A percentile compares a stretch with the other conserved stretches of the same genome.
Conservation (phyloP, 345 rosid genomes). For the Nasturtium officinale region DNA sequence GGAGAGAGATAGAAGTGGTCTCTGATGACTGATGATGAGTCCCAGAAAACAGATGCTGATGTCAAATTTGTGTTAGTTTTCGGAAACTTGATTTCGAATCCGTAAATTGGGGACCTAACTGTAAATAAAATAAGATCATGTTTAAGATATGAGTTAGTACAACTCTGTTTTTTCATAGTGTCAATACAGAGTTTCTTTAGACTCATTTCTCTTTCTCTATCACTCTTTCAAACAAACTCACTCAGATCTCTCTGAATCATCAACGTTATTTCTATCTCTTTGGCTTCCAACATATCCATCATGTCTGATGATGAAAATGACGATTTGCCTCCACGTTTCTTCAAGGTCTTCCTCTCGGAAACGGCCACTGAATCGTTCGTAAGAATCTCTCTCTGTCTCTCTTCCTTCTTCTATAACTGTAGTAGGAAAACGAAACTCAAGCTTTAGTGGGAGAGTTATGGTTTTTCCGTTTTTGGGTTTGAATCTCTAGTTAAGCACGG, state of each 20-base stretch:
- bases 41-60: neutral
- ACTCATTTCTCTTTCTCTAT: conserved; percentile 18
- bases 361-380: conserved; percentile 21
- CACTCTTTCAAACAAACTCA: neutral
- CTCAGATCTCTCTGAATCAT: neutral
- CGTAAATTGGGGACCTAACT: neutral
- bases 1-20: too few species aligned
- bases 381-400: neutral
- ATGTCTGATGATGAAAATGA: conserved; percentile 6
- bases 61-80: neutral
- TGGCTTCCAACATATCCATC: neutral
- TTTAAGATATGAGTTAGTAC: neutral
- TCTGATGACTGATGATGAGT: too few species aligned
- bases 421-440: neutral
- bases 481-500: neutral
- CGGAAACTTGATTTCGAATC: neutral
- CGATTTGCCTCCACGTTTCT: conserved; percentile 29
- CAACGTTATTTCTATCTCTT: neutral
- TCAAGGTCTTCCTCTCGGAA: conserved; percentile 34
- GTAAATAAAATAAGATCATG: neutral
- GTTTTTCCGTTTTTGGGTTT: too few species aligned
- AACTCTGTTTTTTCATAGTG: neutral
- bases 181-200: neutral
- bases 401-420: neutral
- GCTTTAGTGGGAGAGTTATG: too few species aligned